Percentiles rank a stretch among this genome's conserved stretches.
Conservation (phyloP, 371 early-diverging fungal species). For the Mortierella sp. region DNA sequence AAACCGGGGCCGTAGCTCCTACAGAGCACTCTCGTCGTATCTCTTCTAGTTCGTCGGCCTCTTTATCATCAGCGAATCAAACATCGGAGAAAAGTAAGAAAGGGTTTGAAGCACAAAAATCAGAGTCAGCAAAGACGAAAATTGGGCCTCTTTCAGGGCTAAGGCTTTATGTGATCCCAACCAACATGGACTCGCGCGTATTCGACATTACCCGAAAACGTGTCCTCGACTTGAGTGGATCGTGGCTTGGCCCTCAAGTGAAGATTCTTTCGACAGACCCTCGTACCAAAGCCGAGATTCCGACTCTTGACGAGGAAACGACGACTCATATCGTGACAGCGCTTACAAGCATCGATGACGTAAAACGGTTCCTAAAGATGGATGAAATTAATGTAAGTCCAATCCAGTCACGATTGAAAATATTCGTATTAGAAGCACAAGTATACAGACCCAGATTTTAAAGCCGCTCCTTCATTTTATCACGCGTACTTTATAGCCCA, state of each 20-base stretch:
- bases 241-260: constrained; percentile 39
- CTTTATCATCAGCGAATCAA: not conserved
- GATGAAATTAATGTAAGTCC: constrained; percentile 26
- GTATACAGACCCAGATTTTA: not conserved
- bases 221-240: constrained; percentile 19
- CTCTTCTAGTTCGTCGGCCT: not conserved
- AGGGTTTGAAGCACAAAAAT: no score
- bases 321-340: constrained; percentile 50
- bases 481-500: constrained; percentile 11
- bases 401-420: not conserved
- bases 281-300: constrained; percentile 8
- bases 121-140: not conserved
- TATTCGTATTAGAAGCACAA: not conserved
- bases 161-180: constrained; percentile 36
- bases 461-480: not conserved
- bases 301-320: constrained; percentile 19
- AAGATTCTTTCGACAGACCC: constrained; percentile 31
- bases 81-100: not conserved
- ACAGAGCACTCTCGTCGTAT: not conserved
- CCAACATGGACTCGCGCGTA: constrained; percentile 22
- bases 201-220: constrained; percentile 29
- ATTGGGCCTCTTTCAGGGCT: constrained; percentile 2
- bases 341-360: constrained; percentile 18
- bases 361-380: constrained; percentile 21
- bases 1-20: not conserved